phyloP scores from a whole-genome alignment of 306 rosid genomes.

The Sophora flavescens region DNA sequence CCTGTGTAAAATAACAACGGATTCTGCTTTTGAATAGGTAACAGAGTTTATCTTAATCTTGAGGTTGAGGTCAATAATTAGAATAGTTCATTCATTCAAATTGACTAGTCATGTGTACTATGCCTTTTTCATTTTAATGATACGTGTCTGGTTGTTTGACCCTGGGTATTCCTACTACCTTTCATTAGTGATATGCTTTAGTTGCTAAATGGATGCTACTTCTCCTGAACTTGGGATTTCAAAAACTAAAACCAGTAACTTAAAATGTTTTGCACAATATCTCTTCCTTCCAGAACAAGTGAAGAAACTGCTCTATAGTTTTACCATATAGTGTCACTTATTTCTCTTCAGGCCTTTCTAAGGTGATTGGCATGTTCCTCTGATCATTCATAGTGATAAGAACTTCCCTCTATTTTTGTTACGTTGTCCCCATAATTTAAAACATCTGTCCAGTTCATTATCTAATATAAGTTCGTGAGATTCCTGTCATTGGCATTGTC shows the following conservation, averaged over 20 bases:
- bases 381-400: not conserved
- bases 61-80: not conserved
- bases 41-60: conserved; percentile 1
- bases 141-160: not conserved
- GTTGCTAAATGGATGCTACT: not conserved
- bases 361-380: not conserved
- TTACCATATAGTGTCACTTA: not conserved
- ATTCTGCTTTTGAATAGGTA: not conserved
- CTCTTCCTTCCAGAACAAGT: not conserved
- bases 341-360: not conserved
- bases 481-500: too few species aligned
- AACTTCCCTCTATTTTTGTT: not conserved
- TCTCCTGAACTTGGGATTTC: not conserved
- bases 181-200: not conserved
- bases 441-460: not conserved
- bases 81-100: not conserved
- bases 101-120: not conserved
- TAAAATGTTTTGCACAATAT: conserved; percentile 25
- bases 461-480: not conserved
- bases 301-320: not conserved
- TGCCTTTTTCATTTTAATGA: not conserved
- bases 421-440: not conserved
- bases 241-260: not conserved
- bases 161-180: not conserved
- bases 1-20: not conserved